Evolutionary conservation across 441 rosid genomes (phyloP).

Genomic region (Daphne laureola): DNA sequence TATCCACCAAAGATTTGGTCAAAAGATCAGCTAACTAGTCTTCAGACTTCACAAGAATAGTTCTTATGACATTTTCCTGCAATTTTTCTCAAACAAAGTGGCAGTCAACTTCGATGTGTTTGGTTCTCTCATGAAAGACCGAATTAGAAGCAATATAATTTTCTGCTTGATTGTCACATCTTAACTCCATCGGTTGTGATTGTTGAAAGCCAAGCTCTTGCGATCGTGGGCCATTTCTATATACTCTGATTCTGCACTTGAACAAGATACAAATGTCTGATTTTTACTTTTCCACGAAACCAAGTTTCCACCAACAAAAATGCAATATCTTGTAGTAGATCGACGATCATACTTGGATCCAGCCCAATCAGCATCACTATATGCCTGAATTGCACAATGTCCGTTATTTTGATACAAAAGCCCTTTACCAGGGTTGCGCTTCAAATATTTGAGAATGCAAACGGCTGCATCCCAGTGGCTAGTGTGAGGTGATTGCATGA

Average conservation of each 20-base stretch:
- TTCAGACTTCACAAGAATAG: too few species aligned
- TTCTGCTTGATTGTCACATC: neutral
- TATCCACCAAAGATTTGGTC: too few species aligned
- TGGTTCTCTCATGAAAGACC: neutral
- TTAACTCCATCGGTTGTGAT: neutral
- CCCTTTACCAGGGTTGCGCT: neutral
- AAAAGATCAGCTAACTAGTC: too few species aligned
- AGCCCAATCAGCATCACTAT: neutral
- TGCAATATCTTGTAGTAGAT: neutral
- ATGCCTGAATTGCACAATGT: neutral
- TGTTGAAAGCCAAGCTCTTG: neutral
- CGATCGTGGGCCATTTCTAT: neutral
- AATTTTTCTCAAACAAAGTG: neutral
- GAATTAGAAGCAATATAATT: neutral
- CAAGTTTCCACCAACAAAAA: neutral
- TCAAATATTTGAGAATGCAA: neutral
- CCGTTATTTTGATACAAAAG: neutral
- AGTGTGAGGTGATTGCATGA: neutral
- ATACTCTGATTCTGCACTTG: conserved; percentile 1
- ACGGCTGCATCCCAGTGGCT: neutral
- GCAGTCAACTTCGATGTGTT: neutral
- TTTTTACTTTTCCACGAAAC: conserved; percentile 5
- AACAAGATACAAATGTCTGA: neutral
- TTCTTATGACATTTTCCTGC: too few species aligned
- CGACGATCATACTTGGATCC: neutral